Conservation (phyloP, 73 alveolate species). For the Paramecium bursaria region DNA sequence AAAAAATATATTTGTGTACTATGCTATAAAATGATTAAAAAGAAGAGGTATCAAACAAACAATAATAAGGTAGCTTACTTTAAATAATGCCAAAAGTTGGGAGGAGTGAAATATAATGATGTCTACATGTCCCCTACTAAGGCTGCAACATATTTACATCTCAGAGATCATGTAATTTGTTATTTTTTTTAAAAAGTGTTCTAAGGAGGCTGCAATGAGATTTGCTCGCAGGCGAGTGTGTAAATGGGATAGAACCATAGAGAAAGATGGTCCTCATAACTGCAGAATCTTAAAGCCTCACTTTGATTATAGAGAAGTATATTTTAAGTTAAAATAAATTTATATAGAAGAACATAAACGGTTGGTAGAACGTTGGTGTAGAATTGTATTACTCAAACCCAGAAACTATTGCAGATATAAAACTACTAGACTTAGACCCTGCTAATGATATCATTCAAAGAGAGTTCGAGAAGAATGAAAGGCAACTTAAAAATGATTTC, state of each 20-base stretch:
- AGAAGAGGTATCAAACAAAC: neutral
- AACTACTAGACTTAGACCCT: conserved; percentile 20
- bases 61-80: conserved; percentile 44
- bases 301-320: conserved; percentile 19
- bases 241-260: conserved; percentile 37
- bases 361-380: conserved; percentile 49
- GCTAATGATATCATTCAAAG: conserved; percentile 30
- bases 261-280: conserved; percentile 33
- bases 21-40: conserved; percentile 3
- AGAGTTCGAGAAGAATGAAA: conserved; percentile 42
- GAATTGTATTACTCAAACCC: conserved; percentile 34
- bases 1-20: neutral
- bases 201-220: conserved; percentile 3
- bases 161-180: conserved; percentile 14
- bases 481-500: conserved; percentile 48
- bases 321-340: neutral
- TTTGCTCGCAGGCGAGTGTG: conserved; percentile 35
- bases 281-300: conserved; percentile 38
- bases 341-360: conserved; percentile 14
- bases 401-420: conserved; percentile 42
- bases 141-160: conserved; percentile 52
- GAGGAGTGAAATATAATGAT: conserved; percentile 34
- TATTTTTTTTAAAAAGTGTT: neutral
- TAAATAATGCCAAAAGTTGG: conserved; percentile 34
- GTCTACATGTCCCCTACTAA: conserved; percentile 34